A percentile compares a stretch with the other conserved stretches of the same genome.
phyloP scores from a whole-genome alignment of 176 grass and related monocot genomes.

The Coix lacrymajobi region DNA sequence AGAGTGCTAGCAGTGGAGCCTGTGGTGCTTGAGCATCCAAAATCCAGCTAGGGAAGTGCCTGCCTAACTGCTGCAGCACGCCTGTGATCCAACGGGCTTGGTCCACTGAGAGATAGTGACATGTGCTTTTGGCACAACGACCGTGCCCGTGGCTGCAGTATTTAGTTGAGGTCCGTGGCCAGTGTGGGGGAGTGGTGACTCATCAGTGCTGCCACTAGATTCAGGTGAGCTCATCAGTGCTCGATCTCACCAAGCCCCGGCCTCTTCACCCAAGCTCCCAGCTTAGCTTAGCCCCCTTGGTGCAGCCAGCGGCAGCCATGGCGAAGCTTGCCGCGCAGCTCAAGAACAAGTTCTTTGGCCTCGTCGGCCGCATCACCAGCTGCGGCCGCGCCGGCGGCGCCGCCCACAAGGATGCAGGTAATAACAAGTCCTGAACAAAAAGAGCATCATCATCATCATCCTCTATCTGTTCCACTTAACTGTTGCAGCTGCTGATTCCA shows the following conservation, averaged over 20 bases:
- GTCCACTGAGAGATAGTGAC: neutral
- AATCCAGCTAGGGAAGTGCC: neutral
- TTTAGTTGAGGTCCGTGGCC: neutral
- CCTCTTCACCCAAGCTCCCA: neutral
- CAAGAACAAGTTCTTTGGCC: slow-evolving; percentile 37
- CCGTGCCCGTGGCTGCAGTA: neutral
- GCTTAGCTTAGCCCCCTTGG: neutral
- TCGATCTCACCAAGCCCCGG: neutral
- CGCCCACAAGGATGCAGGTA: slow-evolving; percentile 19
- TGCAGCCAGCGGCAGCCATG: slow-evolving; percentile 6
- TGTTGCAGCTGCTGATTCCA: neutral
- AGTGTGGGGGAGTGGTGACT: neutral
- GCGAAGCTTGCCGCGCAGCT: slow-evolving; percentile 42
- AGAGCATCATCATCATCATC: neutral
- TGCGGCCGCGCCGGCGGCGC: slow-evolving; percentile 9
- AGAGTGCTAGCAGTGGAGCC: neutral
- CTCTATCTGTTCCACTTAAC: neutral
- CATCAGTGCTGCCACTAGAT: neutral
- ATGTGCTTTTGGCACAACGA: neutral
- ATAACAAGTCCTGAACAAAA: neutral
- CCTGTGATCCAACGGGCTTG: neutral
- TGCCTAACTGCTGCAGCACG: neutral
- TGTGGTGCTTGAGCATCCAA: neutral
- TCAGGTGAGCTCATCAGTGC: neutral
- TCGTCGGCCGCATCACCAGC: slow-evolving; percentile 36